Conservation (phyloP, 768 basidiomycete genomes). For the Mycena maculata region DNA sequence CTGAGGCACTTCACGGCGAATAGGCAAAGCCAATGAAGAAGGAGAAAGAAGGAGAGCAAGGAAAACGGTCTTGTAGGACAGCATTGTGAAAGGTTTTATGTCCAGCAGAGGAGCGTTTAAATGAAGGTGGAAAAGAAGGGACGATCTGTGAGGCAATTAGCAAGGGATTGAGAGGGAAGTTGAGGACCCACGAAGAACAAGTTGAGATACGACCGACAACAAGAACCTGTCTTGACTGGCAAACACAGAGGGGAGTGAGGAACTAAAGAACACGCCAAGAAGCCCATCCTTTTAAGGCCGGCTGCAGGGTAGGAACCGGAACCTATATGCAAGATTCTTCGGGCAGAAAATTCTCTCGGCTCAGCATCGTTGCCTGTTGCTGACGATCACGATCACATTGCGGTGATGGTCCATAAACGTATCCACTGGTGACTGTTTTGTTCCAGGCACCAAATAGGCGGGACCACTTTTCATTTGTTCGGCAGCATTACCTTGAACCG, state of each 20-base stretch:
- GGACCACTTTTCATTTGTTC: no score
- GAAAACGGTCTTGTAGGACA: conserved; percentile 49
- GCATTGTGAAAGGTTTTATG: conserved; percentile 45
- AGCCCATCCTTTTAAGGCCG: conserved; percentile 17
- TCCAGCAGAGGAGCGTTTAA: conserved; percentile 39
- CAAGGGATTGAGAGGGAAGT: neutral
- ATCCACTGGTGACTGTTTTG: no score
- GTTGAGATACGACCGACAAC: conserved; percentile 46
- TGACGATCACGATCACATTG: neutral
- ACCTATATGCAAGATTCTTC: neutral
- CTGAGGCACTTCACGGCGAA: conserved; percentile 74
- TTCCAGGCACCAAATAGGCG: no score
- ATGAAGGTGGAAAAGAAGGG: conserved; percentile 39
- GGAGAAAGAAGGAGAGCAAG: conserved; percentile 51
- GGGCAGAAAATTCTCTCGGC: neutral
- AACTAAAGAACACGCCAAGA: conserved; percentile 13
- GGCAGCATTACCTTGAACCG: no score
- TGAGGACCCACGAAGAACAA: conserved; percentile 44
- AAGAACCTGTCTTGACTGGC: conserved; percentile 68
- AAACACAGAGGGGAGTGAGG: conserved; percentile 49
- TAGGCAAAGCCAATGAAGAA: conserved; percentile 53
- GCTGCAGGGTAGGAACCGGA: conserved; percentile 16
- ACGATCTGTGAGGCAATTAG: conserved; percentile 35
- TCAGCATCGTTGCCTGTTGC: neutral
- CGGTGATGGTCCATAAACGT: no score